These are phyloP conservation scores for Iris pallida DNA, from an alignment of 116 monocot genomes.

Conservation along the genomic window DNA sequence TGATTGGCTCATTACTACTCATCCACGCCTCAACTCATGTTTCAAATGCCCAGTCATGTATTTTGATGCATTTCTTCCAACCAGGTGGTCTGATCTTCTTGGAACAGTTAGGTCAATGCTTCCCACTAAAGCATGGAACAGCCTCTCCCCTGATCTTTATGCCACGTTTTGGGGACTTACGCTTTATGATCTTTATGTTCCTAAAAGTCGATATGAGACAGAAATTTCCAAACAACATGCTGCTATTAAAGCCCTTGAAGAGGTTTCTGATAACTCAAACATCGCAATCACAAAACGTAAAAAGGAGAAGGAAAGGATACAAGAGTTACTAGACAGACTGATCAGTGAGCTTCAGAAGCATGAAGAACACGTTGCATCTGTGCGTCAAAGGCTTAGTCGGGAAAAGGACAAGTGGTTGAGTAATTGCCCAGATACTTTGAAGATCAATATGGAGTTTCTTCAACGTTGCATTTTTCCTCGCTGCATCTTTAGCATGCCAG, in stretches of 20 bases:
- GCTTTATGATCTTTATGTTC: constrained; percentile 90
- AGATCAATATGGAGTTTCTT: constrained; percentile 93
- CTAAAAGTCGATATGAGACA: constrained; percentile 74
- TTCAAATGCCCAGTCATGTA: too few relatives aligned
- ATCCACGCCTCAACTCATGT: too few relatives aligned
- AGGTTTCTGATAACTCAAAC: constrained; percentile 86
- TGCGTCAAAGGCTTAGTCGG: constrained; percentile 53
- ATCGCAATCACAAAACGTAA: constrained; percentile 89
- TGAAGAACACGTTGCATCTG: constrained; percentile 86
- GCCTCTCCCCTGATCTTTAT: constrained; percentile 93
- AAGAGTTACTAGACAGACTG: constrained; percentile 82
- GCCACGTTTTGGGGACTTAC: constrained; percentile 96
- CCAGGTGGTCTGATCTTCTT: constrained; percentile 84
- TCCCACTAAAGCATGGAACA: constrained; percentile 80
- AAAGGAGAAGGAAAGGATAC: constrained; percentile 94
- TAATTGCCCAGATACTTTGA: constrained; percentile 72
- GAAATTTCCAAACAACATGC: constrained; percentile 86
- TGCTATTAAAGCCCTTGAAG: constrained; percentile 86
- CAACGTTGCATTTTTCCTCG: constrained; percentile 95
- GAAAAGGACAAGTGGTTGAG: constrained; percentile 93
- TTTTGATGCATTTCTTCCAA: constrained; percentile 2
- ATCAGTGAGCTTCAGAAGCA: constrained; percentile 71
- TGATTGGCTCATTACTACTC: background rate
- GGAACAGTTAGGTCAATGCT: constrained; percentile 52
- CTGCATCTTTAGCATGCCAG: constrained; percentile 78